phyloP scores from a whole-genome alignment of 192 early-diverging fungal species.

The Backusella parvicylindrica region DNA sequence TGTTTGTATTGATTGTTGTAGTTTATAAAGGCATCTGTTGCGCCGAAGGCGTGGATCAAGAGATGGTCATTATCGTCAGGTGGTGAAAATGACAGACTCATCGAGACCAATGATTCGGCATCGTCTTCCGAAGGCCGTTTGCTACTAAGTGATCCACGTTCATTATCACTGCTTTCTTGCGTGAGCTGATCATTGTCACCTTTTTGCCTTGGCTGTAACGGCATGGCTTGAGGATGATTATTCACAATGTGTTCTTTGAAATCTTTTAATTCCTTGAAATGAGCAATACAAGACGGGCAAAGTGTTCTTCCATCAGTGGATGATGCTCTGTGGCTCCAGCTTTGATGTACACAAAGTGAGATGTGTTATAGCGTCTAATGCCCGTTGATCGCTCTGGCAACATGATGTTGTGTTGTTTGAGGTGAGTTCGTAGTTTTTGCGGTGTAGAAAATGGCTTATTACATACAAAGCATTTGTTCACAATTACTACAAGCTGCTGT shows the following conservation, averaged over 20 bases:
- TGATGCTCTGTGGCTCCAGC: neutral
- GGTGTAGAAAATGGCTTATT: neutral
- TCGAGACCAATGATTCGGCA: neutral
- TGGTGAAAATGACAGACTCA: constrained; percentile 3
- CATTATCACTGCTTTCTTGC: neutral
- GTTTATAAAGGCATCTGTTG: neutral
- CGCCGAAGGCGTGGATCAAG: constrained; percentile 2
- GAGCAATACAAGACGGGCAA: constrained; percentile 11
- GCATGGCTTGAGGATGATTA: neutral
- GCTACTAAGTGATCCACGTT: neutral
- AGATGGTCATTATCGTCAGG: neutral
- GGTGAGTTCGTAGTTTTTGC: neutral
- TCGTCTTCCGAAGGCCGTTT: neutral
- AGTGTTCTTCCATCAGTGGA: constrained; percentile 5
- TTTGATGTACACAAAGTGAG: constrained; percentile 2
- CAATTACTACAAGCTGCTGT: neutral
- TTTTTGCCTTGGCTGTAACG: neutral
- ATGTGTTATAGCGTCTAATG: neutral
- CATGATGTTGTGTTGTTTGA: neutral
- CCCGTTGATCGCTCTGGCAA: constrained; percentile 4
- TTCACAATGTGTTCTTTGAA: constrained; percentile 3
- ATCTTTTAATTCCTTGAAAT: neutral
- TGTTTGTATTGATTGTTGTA: constrained; percentile 7
- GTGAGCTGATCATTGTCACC: neutral
- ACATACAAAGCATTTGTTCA: neutral